Percentiles rank a stretch among this genome's conserved stretches.
These are phyloP conservation scores for Waltergamsia citrina DNA, from an alignment of 2,329 filamentous ascomycete species.

Conservation along the genomic window DNA sequence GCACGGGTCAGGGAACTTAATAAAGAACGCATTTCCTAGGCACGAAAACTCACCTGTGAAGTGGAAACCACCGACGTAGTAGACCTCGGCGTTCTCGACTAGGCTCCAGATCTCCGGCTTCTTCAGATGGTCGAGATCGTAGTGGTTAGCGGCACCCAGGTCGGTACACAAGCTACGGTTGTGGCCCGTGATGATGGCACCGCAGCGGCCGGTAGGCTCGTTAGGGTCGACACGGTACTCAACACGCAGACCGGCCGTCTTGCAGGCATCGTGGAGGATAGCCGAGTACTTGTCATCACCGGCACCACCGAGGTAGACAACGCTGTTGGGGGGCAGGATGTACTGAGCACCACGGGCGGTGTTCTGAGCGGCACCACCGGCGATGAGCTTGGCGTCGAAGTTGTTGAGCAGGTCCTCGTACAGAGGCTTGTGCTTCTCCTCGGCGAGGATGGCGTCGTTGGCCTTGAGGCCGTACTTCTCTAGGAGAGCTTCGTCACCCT, in stretches of 20 bases:
- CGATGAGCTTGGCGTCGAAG: slow-evolving; percentile 87
- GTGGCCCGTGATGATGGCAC: slow-evolving; percentile 93
- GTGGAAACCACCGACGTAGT: slow-evolving; percentile 95
- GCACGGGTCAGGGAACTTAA: not conserved
- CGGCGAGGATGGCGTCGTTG: slow-evolving; percentile 95
- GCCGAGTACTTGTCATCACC: slow-evolving; percentile 94
- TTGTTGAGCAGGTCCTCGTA: slow-evolving; percentile 93
- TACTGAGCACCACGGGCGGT: slow-evolving; percentile 95
- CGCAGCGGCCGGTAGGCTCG: slow-evolving; percentile 84
- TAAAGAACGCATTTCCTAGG: not conserved
- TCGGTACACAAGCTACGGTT: slow-evolving; percentile 93
- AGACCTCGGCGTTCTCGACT: slow-evolving; percentile 79
- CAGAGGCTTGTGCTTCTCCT: slow-evolving; percentile 79
- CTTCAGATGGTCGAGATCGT: slow-evolving; percentile 90
- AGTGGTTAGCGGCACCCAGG: slow-evolving; percentile 92
- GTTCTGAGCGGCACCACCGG: slow-evolving; percentile 95
- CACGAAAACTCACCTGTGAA: slow-evolving; percentile 51
- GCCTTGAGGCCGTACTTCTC: slow-evolving; percentile 89
- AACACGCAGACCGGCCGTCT: slow-evolving; percentile 79
- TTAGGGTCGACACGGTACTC: slow-evolving; percentile 89
- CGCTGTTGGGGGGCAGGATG: slow-evolving; percentile 80
- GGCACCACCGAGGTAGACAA: slow-evolving; percentile 88
- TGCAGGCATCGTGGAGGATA: slow-evolving; percentile 76
- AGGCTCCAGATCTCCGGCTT: slow-evolving; percentile 84
- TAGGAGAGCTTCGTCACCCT: slow-evolving; percentile 74